Evolutionary conservation across 371 early-diverging fungal species (phyloP), one percentile per base, ranked within the genome.

Genomic region (Circinella umbellata): DNA sequence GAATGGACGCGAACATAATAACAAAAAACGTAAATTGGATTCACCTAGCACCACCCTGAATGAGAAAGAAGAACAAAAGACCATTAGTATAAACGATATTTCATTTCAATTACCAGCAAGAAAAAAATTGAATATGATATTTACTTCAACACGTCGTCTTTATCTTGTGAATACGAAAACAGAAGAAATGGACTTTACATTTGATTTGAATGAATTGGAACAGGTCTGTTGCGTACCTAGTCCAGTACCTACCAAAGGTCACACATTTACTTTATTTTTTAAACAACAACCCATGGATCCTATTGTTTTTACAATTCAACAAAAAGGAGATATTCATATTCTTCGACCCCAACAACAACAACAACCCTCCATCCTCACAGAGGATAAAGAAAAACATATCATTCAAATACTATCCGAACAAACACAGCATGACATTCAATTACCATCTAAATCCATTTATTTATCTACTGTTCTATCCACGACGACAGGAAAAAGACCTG

Each of bases 161-260:
- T 38, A 69, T 18, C 55, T 84, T 10, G 60, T 64, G 7, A 76
- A 80, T 38, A 10, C 67, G 0, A 79, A 78, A 60, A 67, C 69
- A 36, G 64, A 76, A 7, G 66, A 57, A 8, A 62, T 69, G n/a
- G 80, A 80, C 37, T 69, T 60, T 51, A 57, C 55, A 20, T 78
- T 66, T 59, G 59, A 48, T 7, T 10, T 78, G 15, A n/a, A 54
- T 34, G 70, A 76, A n/a, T 53, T 83, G 4, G 61, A 71, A n/a
- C 68, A 74, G 1, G 77, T 76, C 11, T 71, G 73, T 1, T 80
- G 80, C 57, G 76, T 87, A 35, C 86, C 86, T 7, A 85, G 81
- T 1, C 87, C 89, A 11, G 84, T 79, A 46, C 72, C 81, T 3
- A 71, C 76, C 34, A 73, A 75, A 46, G 73, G 75, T 35, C 77